Percentiles rank a stretch among this genome's conserved stretches.
phyloP scores from a whole-genome alignment of 306 rosid species.

The Rosa multiflora region DNA sequence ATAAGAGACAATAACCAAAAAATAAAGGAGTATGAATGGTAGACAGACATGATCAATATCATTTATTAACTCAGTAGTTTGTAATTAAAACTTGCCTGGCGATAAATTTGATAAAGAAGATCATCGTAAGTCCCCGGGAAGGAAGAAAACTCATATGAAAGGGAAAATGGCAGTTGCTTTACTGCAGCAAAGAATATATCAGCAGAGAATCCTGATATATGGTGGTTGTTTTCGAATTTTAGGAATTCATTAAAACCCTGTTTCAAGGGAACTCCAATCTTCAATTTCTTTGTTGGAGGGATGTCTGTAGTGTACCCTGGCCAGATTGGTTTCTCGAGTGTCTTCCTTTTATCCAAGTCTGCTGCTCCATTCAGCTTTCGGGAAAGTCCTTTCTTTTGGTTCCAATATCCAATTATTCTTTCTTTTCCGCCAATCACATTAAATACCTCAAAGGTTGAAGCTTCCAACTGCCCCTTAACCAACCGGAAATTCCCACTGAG shows the following conservation, averaged over 20 bases:
- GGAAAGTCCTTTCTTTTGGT: not conserved
- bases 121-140: conserved; percentile 18
- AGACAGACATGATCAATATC: not conserved
- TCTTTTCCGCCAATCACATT: conserved; percentile 30
- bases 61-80: not conserved
- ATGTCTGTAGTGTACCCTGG: too few species aligned
- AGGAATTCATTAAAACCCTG: too few species aligned
- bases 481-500: conserved; percentile 31
- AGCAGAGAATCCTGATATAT: conserved; percentile 22
- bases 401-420: conserved; percentile 39
- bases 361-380: not conserved
- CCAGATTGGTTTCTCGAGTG: too few species aligned
- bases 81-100: conserved; percentile 9
- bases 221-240: too few species aligned
- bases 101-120: conserved; percentile 12
- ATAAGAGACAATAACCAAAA: not conserved
- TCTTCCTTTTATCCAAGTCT: not conserved
- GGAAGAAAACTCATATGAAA: conserved; percentile 23
- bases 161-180: conserved; percentile 26
- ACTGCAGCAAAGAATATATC: conserved; percentile 29
- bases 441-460: conserved; percentile 27
- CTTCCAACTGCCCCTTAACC: conserved; percentile 28
- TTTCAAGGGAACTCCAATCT: too few species aligned
- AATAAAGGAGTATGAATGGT: not conserved
- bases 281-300: too few species aligned